Evolutionary conservation across 805 yeast genomes (phyloP).

Genomic region (Candida quercuum): DNA sequence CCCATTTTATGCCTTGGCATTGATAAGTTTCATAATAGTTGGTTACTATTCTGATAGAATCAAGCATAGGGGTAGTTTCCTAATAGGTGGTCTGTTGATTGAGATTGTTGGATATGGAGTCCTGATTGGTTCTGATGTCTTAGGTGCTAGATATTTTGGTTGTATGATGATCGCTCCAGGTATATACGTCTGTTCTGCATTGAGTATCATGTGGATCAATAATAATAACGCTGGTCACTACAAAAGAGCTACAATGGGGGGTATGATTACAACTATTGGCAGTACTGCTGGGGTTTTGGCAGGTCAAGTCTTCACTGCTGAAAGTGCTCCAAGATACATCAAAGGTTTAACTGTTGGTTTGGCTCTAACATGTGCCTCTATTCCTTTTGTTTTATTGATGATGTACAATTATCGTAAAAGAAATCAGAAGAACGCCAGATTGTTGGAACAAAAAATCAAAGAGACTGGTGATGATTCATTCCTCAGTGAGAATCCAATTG

Average conservation of each 20-base stretch:
- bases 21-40: constrained; percentile 25
- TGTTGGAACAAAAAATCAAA: constrained; percentile 8
- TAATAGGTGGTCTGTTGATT: constrained; percentile 28
- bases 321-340: constrained; percentile 35
- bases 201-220: constrained; percentile 35
- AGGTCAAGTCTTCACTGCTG: constrained; percentile 30
- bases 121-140: constrained; percentile 25
- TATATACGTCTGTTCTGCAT: constrained; percentile 34
- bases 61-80: constrained; percentile 30
- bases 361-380: constrained; percentile 17
- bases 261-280: constrained; percentile 31
- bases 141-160: constrained; percentile 34
- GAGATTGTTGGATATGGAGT: constrained; percentile 29
- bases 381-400: constrained; percentile 13
- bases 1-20: constrained; percentile 36
- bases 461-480: constrained; percentile 7
- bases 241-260: constrained; percentile 35
- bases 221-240: constrained; percentile 35
- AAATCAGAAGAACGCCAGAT: constrained; percentile 13
- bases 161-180: constrained; percentile 34
- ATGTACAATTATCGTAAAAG: constrained; percentile 16
- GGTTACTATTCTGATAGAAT: constrained; percentile 28
- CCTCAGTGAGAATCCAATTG: constrained; percentile 15
- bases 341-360: constrained; percentile 26
- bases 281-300: constrained; percentile 33